These are phyloP conservation scores for Camellia granthamiana DNA, from an alignment of 148 eudicot species.

Conservation along the genomic window DNA sequence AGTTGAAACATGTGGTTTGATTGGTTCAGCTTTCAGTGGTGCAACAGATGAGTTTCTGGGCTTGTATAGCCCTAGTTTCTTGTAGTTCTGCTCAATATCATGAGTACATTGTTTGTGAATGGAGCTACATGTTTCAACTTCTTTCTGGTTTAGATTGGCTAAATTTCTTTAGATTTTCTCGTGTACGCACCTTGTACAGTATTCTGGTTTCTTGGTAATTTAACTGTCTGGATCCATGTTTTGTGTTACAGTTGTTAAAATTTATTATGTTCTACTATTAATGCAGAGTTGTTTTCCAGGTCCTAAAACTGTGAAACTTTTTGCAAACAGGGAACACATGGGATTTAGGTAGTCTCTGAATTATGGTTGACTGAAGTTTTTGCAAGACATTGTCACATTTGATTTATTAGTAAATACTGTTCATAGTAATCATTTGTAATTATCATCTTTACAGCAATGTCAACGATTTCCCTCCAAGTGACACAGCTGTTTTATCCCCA, in stretches of 20 bases:
- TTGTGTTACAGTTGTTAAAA: background rate
- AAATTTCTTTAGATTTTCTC: background rate
- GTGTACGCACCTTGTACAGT: conserved; percentile 1
- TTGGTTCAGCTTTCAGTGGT: background rate
- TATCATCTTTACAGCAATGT: conserved; percentile 67
- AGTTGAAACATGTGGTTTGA: background rate
- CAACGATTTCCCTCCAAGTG: conserved; percentile 91
- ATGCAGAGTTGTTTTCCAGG: conserved; percentile 45
- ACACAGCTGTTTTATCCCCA: conserved; percentile 53
- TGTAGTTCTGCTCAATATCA: background rate
- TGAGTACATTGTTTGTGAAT: background rate
- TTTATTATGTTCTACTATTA: background rate
- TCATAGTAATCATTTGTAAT: conserved; percentile 3
- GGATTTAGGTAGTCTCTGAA: conserved; percentile 71
- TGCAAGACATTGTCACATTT: background rate
- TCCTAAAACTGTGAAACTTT: conserved; percentile 90
- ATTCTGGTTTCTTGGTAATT: background rate
- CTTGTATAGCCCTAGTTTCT: background rate
- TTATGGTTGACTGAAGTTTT: conserved; percentile 3
- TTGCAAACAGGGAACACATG: conserved; percentile 91
- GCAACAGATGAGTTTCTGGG: background rate
- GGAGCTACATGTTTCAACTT: background rate
- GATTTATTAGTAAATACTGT: background rate
- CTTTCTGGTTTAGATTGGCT: background rate
- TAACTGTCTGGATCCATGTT: background rate